Base-by-base conservation (phyloP, 2,329 filamentous ascomycete species). In the Drechslerella stenobrocha region DNA sequence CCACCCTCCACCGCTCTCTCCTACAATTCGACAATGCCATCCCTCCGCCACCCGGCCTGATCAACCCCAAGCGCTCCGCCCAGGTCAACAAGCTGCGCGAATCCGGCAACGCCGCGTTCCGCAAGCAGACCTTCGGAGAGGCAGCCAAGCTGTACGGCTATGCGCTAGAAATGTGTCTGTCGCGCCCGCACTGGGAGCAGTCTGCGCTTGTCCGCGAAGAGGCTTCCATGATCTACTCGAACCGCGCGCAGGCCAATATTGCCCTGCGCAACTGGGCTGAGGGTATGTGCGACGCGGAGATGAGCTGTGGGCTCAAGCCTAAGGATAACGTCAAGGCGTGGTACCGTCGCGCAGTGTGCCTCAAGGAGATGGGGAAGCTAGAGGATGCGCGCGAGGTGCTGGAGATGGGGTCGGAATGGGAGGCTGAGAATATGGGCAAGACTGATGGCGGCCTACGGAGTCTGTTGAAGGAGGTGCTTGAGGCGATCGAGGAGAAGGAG, bases 81-180 rank as follows among this genome's bases (percentile, higher is more conserved):
- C 85, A 91, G 75, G 88, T 98, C 77, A 84, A 81, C 78, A 97
- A 97, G 79, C 85, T 97, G 71, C 89, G 90, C 76, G 93, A 97
- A 76, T 83, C 83, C 60, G 92, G 90, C 74, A 96, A 96, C 80
- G 79, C 79, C 63, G 84, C 88, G 72, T 92, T 89, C 81, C 87
- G 89, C 77, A 91, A 92, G 77, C 82, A 82, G 73, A 82, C 84
- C 72, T 84, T 87, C 78, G 78, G 77, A 58, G 89, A 95, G 56
- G 92, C 92, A 2, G 81, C 90, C 72, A 86, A 85, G 72, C 82
- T 91, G 72, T 96, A 97, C 80, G 83, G 83, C 0, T 83, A 92
- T n/a, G 91, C 89, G 1, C 82, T 97, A 58, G 85, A 93, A 71
- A 96, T 97, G 91, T 92, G 90, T 2, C 79, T 90, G 35, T 81